Base-by-base conservation (phyloP, 345 rosid species). In the Zanthoxylum bungeanum region DNA sequence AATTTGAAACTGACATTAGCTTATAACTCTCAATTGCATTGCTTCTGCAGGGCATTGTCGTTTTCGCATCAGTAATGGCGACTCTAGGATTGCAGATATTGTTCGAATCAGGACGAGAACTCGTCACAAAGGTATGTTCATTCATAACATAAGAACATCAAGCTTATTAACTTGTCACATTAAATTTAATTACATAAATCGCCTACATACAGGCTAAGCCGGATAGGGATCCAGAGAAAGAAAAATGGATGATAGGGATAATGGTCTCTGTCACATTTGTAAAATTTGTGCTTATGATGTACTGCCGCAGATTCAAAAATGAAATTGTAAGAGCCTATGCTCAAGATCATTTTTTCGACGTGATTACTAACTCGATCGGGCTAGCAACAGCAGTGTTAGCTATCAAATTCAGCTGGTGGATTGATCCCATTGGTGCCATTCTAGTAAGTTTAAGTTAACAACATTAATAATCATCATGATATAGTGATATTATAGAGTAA, bases 341-440 rank as follows among this genome's bases (percentile, higher is more conserved):
- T 19, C 75, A 87, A 73, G 91, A 87, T 65, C 91, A 85, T 66
- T 63, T 81, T 62, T 87, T 87, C 51, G 91, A 87, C 67, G 91
- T 87, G 68, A 70, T 87, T 36, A 84, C 87, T 5, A 84, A 84
- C 73, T 77, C 87, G 3, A 52, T 87, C 10, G 91, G 88, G 21
- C 77, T 83, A 36, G 88, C 44, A 30, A 9, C 87, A 1, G 91
- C 88, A 1, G 73, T 84, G n/a, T 46, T 78, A 37, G 85, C 91
- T 9, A 77, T 85, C 74, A 69, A 52, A 55, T 85, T 73, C 78
- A 82, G 76, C 81, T 79, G 87, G 85, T 81, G 87, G 88, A 63
- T 87, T 30, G 88, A 87, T 73, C 91, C 88, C 3, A 4, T 78
- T 5, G 88, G 88, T 0, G 91, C 88, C 25, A 85, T 85, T 49